Evolutionary conservation across 768 basidiomycete genomes (phyloP).

Genomic region (Termitomyces sp.): DNA sequence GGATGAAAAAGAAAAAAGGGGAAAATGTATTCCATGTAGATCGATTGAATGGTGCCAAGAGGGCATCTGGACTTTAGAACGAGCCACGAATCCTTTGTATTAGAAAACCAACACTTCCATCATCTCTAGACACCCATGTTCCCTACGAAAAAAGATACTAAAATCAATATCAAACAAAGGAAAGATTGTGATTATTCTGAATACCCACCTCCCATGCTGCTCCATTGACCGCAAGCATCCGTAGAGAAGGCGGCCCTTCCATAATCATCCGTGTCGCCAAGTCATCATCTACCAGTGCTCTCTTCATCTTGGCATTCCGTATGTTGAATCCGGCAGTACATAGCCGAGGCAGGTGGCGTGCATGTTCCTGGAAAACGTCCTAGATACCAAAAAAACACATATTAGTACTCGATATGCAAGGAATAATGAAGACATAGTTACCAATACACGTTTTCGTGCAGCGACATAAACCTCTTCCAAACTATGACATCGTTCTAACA

Average conservation of each 20-base stretch:
- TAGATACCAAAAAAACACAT: conserved; percentile 2
- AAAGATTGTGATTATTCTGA: background rate
- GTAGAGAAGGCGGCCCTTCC: conserved; percentile 21
- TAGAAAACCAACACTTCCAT: conserved; percentile 2
- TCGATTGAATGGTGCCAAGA: background rate
- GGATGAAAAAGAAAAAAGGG: too few species aligned
- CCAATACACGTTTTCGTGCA: conserved; percentile 26
- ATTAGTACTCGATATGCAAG: background rate
- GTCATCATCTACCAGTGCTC: conserved; percentile 16
- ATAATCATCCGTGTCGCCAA: conserved; percentile 20
- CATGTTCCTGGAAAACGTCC: conserved; percentile 23
- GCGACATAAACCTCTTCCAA: conserved; percentile 35
- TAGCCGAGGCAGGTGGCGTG: conserved; percentile 18
- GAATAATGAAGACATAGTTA: conserved; percentile 17
- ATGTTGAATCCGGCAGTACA: conserved; percentile 31
- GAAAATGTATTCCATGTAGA: too few species aligned
- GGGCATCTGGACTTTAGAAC: background rate
- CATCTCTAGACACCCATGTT: conserved; percentile 10
- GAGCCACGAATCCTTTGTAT: conserved; percentile 1
- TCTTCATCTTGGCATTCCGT: conserved; percentile 24
- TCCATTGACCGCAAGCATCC: conserved; percentile 28
- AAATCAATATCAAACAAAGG: background rate
- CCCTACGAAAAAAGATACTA: conserved; percentile 7
- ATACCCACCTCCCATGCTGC: conserved; percentile 28
- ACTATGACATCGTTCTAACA: conserved; percentile 26